A percentile compares a stretch with the other conserved stretches of the same genome.
Evolutionary conservation across 192 early-diverging fungal genomes (phyloP).

Genomic region (Coemansia reversa): DNA sequence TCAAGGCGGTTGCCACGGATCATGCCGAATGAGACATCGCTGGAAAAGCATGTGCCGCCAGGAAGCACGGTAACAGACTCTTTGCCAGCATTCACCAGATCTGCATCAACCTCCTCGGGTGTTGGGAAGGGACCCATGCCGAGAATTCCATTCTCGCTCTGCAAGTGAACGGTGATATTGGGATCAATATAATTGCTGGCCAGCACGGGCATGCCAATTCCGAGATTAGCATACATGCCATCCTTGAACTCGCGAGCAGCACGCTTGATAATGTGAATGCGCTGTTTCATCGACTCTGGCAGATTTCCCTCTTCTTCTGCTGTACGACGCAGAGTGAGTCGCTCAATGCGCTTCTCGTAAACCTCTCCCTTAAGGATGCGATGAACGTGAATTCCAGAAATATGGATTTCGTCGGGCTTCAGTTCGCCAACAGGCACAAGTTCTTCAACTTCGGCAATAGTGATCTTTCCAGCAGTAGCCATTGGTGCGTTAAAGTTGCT

Average conservation of each 20-base stretch:
- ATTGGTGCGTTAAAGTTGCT: constrained; percentile 78
- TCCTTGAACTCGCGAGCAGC: constrained; percentile 78
- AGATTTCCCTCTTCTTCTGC: constrained; percentile 32
- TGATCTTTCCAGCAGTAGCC: constrained; percentile 72
- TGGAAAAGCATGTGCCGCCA: constrained; percentile 68
- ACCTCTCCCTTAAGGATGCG: constrained; percentile 67
- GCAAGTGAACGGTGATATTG: constrained; percentile 69
- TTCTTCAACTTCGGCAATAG: constrained; percentile 79
- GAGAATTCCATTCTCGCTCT: constrained; percentile 79
- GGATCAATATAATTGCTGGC: constrained; percentile 72
- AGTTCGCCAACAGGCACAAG: constrained; percentile 70
- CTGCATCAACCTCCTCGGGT: constrained; percentile 69
- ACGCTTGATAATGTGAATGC: constrained; percentile 71
- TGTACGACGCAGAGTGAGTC: constrained; percentile 57
- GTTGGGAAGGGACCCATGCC: constrained; percentile 75
- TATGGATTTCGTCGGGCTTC: constrained; percentile 69
- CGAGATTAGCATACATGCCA: constrained; percentile 72
- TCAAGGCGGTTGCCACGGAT: constrained; percentile 77
- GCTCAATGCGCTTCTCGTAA: constrained; percentile 75
- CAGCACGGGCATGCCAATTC: constrained; percentile 79
- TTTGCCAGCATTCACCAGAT: constrained; percentile 81
- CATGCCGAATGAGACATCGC: constrained; percentile 77
- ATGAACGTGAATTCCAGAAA: constrained; percentile 73
- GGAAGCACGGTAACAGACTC: constrained; percentile 73
- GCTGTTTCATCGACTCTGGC: constrained; percentile 44